Conservation (phyloP, 768 basidiomycete genomes). For the Russula emetica region DNA sequence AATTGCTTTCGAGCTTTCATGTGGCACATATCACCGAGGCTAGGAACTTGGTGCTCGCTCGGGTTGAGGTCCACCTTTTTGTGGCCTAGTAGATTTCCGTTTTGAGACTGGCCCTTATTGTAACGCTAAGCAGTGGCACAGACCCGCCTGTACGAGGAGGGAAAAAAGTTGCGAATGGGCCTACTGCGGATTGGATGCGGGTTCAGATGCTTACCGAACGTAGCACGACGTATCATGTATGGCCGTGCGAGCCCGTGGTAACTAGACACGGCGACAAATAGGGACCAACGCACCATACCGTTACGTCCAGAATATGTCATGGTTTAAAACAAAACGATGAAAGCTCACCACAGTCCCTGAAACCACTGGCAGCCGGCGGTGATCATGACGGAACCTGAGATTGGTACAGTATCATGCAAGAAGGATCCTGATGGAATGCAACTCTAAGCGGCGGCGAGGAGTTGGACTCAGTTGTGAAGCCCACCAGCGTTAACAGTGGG, state of each 20-base stretch:
- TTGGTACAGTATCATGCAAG: no score
- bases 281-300: background rate
- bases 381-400: background rate
- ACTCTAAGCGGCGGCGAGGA: slow-evolving; percentile 23
- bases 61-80: background rate
- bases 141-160: no score
- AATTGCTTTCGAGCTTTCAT: background rate
- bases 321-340: background rate
- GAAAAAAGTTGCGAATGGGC: background rate
- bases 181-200: background rate
- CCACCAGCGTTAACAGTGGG: no score
- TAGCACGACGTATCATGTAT: background rate
- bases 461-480: no score
- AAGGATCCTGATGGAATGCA: no score
- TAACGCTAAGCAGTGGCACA: no score
- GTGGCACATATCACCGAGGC: background rate
- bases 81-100: background rate
- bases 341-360: background rate
- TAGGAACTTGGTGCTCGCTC: background rate
- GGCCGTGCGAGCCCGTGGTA: background rate
- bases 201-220: background rate
- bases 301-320: background rate
- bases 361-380: no score
- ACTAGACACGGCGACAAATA: background rate
- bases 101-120: background rate